Conservation (phyloP, 805 yeast genomes). For the Candida michaelii region DNA sequence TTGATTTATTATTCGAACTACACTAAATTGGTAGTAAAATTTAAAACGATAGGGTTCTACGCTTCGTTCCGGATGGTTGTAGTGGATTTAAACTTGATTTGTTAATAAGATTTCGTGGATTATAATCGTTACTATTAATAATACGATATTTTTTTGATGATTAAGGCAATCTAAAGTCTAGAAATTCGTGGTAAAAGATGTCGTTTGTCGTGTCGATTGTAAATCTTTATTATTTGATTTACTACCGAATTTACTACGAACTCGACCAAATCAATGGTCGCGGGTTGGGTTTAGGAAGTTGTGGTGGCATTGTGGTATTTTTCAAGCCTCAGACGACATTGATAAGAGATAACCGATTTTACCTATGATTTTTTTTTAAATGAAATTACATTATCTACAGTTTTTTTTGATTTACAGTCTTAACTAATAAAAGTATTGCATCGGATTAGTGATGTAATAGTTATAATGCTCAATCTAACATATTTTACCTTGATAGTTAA, state of each 20-base stretch:
- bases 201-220: conserved; percentile 1
- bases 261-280: too few relatives aligned
- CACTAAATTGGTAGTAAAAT: neutral
- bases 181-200: conserved; percentile 7
- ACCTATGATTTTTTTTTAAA: neutral
- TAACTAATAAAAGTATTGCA: too few relatives aligned
- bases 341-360: conserved; percentile 7
- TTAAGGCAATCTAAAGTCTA: conserved; percentile 7
- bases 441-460: too few relatives aligned
- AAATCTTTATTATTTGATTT: neutral
- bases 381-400: neutral
- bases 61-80: neutral
- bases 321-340: conserved; percentile 5
- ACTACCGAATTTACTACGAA: neutral
- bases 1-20: neutral
- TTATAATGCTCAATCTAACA: too few relatives aligned
- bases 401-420: too few relatives aligned
- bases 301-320: neutral
- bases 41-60: neutral
- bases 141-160: conserved; percentile 5
- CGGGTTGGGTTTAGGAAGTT: neutral
- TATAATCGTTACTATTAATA: conserved; percentile 4
- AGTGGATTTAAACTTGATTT: too few relatives aligned
- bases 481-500: too few relatives aligned
- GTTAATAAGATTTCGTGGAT: neutral